Evolutionary conservation across 768 basidiomycete genomes (phyloP).

Genomic region (Pleurotus salmoneostramineus): DNA sequence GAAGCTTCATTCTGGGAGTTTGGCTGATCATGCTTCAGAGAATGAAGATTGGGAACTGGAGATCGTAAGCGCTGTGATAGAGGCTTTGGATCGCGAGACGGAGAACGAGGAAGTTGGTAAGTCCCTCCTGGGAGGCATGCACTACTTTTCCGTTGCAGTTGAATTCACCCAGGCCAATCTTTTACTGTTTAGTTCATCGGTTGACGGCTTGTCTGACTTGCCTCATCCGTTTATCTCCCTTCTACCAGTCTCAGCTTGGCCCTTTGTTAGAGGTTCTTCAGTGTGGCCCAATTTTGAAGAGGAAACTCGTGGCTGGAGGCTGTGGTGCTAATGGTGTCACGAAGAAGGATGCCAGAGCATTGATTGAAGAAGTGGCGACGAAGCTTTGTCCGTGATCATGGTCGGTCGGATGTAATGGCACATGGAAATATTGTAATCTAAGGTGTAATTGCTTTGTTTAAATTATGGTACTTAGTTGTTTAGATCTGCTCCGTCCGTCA

Average conservation of each 20-base stretch:
- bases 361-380: slow-evolving; percentile 61
- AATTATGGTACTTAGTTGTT: too few species aligned
- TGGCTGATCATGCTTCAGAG: slow-evolving; percentile 36
- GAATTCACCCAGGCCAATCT: not conserved
- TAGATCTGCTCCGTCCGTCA: too few species aligned
- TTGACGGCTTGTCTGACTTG: slow-evolving; percentile 76
- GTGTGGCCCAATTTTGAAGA: slow-evolving; percentile 46
- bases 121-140: slow-evolving; percentile 21
- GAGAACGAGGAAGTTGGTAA: slow-evolving; percentile 77
- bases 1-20: slow-evolving; percentile 24
- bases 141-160: not conserved
- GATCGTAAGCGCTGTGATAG: slow-evolving; percentile 76
- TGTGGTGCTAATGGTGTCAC: slow-evolving; percentile 44
- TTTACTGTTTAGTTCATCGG: slow-evolving; percentile 63
- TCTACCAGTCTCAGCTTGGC: slow-evolving; percentile 46
- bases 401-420: not conserved
- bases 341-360: slow-evolving; percentile 63
- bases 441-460: too few species aligned
- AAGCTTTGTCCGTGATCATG: slow-evolving; percentile 35
- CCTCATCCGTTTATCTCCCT: slow-evolving; percentile 72
- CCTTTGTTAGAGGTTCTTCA: slow-evolving; percentile 72
- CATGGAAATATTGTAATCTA: too few species aligned
- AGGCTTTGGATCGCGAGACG: slow-evolving; percentile 70
- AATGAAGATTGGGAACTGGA: slow-evolving; percentile 87
- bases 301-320: slow-evolving; percentile 54